Base-by-base conservation (phyloP, 2,329 filamentous ascomycete species). In the Colletotrichum somersetense region DNA sequence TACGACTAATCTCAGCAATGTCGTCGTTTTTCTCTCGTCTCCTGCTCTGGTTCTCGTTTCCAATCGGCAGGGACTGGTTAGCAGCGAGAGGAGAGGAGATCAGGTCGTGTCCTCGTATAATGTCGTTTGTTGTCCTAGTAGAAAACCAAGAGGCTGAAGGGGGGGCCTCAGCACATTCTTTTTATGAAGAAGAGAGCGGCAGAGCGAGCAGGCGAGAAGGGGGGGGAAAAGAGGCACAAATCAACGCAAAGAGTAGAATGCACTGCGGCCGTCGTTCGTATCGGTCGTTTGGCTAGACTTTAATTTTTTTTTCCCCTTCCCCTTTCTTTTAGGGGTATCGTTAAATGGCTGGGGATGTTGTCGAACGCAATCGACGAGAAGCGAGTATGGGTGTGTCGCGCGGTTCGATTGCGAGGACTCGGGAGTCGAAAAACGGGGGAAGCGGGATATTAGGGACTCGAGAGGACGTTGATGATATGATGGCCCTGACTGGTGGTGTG, bases 161-260 rank as follows among this genome's bases (percentile, higher is more conserved):
- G 53, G 26, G 64, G 46, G 40, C 53, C 69, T 69, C 69, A 72
- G 53, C 59, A 64, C 69, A 72, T 72, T 67, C 53, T 72, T 72
- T 72, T 48, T 48, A 52, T 20, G 38, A 35, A 40, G 52, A 46
- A 30, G 38, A 59, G 30, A 42, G 46, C 46, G n/a, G 46, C 20
- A 48, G 44, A n/a, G 8, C 4, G 8, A 4, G 8, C n/a, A 8
- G 20, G 8, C 4, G 8, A 4, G 4, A n/a, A 8, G 20, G 20
- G 20, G 20, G 20, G 44, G 44, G 3, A 3, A 11, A n/a, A 14
- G 30, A 59, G 56, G 23, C 40, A 63, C 23, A 59, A 66, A 48
- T 48, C 20, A 40, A 57, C 44, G 18, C 26, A 48, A 69, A 56
- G 33, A 61, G 61, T 63, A 48, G n/a, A 59, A 58, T 57, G 38